A percentile compares a stretch with the other conserved stretches of the same genome.
phyloP scores from a whole-genome alignment of 2,329 filamentous ascomycete species.

The Arthrobotrys conoides region DNA sequence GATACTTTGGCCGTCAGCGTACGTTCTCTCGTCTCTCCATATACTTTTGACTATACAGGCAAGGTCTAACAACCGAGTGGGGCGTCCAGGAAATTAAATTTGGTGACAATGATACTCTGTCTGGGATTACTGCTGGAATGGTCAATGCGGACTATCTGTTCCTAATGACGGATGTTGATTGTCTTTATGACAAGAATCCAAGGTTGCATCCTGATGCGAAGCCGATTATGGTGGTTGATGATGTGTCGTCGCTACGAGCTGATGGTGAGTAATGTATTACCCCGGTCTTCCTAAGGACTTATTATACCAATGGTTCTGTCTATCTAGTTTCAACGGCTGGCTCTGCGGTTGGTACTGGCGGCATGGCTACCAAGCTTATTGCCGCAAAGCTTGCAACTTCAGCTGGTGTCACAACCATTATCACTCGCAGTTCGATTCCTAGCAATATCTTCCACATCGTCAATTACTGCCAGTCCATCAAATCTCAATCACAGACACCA shows the following conservation, averaged over 20 bases:
- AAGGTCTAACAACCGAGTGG: neutral
- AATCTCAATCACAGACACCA: constrained; percentile 65
- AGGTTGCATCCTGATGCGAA: constrained; percentile 85
- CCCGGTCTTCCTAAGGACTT: constrained; percentile 33
- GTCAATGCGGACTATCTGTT: constrained; percentile 96
- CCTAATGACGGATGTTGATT: constrained; percentile 99
- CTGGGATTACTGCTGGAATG: constrained; percentile 96
- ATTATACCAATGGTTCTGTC: constrained; percentile 9
- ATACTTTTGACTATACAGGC: neutral
- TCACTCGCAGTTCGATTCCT: constrained; percentile 92
- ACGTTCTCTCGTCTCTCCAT: constrained; percentile 62
- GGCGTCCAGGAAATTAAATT: constrained; percentile 87
- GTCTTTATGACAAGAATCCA: constrained; percentile 96
- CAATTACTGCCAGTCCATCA: constrained; percentile 79
- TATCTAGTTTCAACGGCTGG: constrained; percentile 85
- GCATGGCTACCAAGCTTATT: constrained; percentile 97
- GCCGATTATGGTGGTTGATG: constrained; percentile 91
- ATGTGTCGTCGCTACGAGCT: constrained; percentile 84
- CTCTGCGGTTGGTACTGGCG: constrained; percentile 89
- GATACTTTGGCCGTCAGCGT: constrained; percentile 91
- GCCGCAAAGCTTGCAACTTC: constrained; percentile 92
- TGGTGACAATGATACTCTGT: constrained; percentile 97
- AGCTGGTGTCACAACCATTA: constrained; percentile 94
- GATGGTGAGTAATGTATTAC: constrained; percentile 74
- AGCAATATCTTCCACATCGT: constrained; percentile 93